Base-by-base conservation (phyloP, 768 basidiomycete genomes). In the Tricholoma terreum region DNA sequence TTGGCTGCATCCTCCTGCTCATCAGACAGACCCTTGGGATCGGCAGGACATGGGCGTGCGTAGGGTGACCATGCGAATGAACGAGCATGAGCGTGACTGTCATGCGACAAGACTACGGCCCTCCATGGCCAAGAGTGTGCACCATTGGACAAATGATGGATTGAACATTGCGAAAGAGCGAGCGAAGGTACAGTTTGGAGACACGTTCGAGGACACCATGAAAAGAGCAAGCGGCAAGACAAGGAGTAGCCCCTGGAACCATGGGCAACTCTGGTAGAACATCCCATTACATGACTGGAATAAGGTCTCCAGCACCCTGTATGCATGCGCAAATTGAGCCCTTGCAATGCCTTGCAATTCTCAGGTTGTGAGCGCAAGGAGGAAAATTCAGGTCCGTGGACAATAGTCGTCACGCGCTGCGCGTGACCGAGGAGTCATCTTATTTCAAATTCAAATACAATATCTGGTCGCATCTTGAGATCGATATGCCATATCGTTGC, bases 1-100 rank as follows among this genome's bases (percentile, higher is more conserved):
- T 86, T 85, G 1, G 87, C 81, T 33, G 77, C 78, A 65, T 91
- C 89, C 71, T 93, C 89, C 65, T 87, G 82, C 48, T 65, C 73
- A 56, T 76, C 74, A 31, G 77, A 66, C 15, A 67, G 52, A 27
- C 68, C 71, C 49, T 60, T 66, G 56, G 64, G 65, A 36, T 75
- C 73, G 42, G 66, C 61, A 42, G 63, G 46, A 43, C 66, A 71
- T 50, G 70, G 61, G 15, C 63, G 63, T 21, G 69, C 64, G 58
- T 67, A 77, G 60, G 67, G 63, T 15, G 70, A 61, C 75, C 77
- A 77, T 3, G 71, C 72, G 50, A 76, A 72, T 50, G 38, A 49
- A 58, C 65, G 60, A 21, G 17, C 34, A 14, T 56, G 48, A 10
- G 27, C 31, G 46, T 30, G 55, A 40, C n/a, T 59, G 12, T 52